Percentiles rank a stretch among this genome's conserved stretches.
Conservation (phyloP, 2,329 filamentous ascomycete species). For the Alternaria hordeiaustralica region DNA sequence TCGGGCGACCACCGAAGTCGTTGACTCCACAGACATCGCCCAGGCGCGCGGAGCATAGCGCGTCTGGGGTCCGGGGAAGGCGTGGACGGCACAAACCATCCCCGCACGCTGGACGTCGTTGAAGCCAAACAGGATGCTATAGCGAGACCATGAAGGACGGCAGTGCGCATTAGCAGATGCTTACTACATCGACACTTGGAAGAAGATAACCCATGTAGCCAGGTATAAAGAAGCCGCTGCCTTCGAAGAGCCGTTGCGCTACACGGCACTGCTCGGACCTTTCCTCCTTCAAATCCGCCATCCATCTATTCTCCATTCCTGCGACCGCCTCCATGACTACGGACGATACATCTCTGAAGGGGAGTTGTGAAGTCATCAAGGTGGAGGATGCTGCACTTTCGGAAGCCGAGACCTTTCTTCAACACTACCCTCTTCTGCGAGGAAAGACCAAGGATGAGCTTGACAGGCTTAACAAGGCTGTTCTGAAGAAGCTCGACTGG, state of each 20-base stretch:
- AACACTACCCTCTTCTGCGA: neutral
- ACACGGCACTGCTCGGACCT: neutral
- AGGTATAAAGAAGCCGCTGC: neutral
- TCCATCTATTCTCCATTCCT: neutral
- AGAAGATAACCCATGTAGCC: neutral
- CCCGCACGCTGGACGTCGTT: neutral
- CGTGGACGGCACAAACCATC: neutral
- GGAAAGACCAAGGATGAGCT: constrained; percentile 21
- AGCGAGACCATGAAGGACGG: neutral
- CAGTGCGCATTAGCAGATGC: neutral
- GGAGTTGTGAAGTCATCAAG: neutral
- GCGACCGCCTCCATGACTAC: neutral
- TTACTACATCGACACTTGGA: neutral
- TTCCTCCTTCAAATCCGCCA: neutral
- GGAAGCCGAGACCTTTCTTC: neutral
- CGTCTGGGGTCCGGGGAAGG: neutral
- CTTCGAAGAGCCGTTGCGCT: neutral
- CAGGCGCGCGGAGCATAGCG: neutral
- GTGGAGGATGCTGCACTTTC: neutral
- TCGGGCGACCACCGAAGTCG: neutral
- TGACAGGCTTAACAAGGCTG: constrained; percentile 29
- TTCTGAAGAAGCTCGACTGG: constrained; percentile 38
- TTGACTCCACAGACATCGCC: neutral
- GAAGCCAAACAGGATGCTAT: neutral
- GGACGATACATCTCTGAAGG: neutral